Percentiles rank a stretch among this genome's conserved stretches.
phyloP scores from a whole-genome alignment of 495 filamentous ascomycete species.

The Penicillium ochrochloron region DNA sequence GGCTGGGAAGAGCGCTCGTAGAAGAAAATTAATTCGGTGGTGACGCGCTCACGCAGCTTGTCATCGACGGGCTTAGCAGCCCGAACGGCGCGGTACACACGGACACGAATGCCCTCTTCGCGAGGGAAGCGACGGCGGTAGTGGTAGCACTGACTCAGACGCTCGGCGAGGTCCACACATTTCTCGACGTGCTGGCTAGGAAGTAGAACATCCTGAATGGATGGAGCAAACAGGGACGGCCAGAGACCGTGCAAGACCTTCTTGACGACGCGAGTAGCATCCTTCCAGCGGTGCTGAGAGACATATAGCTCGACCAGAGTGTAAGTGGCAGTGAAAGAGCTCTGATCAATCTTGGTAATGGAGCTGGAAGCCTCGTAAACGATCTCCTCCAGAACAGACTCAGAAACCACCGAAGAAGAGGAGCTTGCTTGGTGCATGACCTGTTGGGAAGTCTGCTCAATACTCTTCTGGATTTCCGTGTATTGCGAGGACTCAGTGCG shows the following conservation, averaged over 20 bases:
- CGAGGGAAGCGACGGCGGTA: slow-evolving; percentile 39
- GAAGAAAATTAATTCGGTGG: slow-evolving; percentile 32
- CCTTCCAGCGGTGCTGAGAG: slow-evolving; percentile 44
- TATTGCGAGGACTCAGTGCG: slow-evolving; percentile 34
- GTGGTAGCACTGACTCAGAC: slow-evolving; percentile 40
- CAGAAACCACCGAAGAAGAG: slow-evolving; percentile 32
- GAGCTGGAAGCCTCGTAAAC: slow-evolving; percentile 38
- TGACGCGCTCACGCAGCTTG: slow-evolving; percentile 36
- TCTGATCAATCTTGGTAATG: slow-evolving; percentile 31
- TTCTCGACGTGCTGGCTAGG: slow-evolving; percentile 34
- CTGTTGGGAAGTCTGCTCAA: slow-evolving; percentile 27
- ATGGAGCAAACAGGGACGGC: slow-evolving; percentile 40
- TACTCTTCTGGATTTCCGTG: slow-evolving; percentile 38
- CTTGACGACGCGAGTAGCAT: slow-evolving; percentile 43
- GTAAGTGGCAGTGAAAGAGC: slow-evolving; percentile 34
- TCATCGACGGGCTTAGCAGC: slow-evolving; percentile 35
- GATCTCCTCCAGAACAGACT: slow-evolving; percentile 40
- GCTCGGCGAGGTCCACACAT: slow-evolving; percentile 37
- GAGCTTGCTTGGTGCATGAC: slow-evolving; percentile 35
- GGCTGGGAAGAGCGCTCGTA: slow-evolving; percentile 41
- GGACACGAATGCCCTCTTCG: slow-evolving; percentile 41
- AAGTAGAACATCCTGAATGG: slow-evolving; percentile 39
- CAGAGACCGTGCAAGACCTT: slow-evolving; percentile 39
- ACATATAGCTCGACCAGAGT: slow-evolving; percentile 38
- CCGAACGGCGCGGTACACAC: slow-evolving; percentile 41